Conservation (phyloP, 805 yeast species). For the Sungouiozyma ichnusensis region DNA sequence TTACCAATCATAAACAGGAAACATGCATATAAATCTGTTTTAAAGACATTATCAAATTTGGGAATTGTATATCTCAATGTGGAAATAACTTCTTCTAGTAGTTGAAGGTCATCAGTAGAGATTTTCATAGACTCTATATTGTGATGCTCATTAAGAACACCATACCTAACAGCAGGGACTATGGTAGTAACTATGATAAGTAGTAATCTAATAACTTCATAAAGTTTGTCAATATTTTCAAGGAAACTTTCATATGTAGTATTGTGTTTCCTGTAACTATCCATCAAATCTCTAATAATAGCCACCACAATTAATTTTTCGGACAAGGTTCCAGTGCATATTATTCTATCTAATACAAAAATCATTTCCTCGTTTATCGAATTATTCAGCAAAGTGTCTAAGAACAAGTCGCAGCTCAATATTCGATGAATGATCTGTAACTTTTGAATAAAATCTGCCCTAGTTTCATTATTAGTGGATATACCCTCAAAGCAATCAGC, state of each 20-base stretch:
- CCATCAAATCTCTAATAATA: conserved; percentile 48
- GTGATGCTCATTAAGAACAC: conserved; percentile 15
- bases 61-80: conserved; percentile 53
- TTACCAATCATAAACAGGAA: conserved; percentile 51
- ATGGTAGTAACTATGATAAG: conserved; percentile 50
- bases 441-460: conserved; percentile 27
- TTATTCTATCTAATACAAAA: conserved; percentile 63
- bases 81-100: conserved; percentile 40
- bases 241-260: conserved; percentile 34
- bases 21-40: conserved; percentile 62
- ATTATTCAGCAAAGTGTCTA: conserved; percentile 52
- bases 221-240: conserved; percentile 62
- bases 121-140: not conserved
- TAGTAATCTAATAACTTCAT: conserved; percentile 66
- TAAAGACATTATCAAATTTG: conserved; percentile 57
- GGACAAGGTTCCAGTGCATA: conserved; percentile 43
- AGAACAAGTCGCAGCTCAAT: conserved; percentile 45
- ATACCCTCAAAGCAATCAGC: conserved; percentile 77
- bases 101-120: conserved; percentile 27
- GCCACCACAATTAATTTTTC: conserved; percentile 42
- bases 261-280: conserved; percentile 27
- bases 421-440: conserved; percentile 45
- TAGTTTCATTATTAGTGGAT: conserved; percentile 32
- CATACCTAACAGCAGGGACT: conserved; percentile 49
- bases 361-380: conserved; percentile 64